Base-by-base conservation (phyloP, 2,329 filamentous ascomycete genomes). In the Cordyceps cateniannulata region DNA sequence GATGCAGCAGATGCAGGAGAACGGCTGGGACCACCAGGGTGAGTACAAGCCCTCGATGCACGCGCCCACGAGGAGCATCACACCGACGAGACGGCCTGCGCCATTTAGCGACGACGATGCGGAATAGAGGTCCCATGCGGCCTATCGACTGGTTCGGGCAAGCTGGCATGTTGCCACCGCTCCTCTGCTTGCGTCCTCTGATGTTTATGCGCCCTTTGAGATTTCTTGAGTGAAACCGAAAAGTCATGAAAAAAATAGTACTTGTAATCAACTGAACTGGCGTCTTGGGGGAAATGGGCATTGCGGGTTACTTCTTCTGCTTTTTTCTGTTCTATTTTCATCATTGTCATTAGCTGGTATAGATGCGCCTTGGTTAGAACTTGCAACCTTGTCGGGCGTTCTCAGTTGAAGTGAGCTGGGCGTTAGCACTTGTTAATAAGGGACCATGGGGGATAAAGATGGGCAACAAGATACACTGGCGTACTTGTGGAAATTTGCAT, bases 41-140 rank as follows among this genome's bases (percentile, higher is more conserved):
- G 65, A 67, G n/a, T 71, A 68, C 55, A 72, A 70, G 64, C 65
- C 71, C 38, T 66, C 69, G 55, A 64, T 69, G 48, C 67, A 69
- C 40, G 64, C 65, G 20, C 70, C 71, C 49, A 69, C 72, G 53
- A 71, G 72, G 61, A 78, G 69, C 64, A 65, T 73, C 40, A 75
- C 76, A 10, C 73, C 76, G 3, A 71, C 73, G 2, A 73, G 74
- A 53, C 75, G 76, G 63, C 70, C 73, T 47, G 75, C 70, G 16
- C 72, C 72, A 14, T 70, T 75, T 40, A 69, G 66, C 60, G 76
- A 75, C 62, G 70, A 72, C 63, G 63, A 66, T 59, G 63, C 64
- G 64, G 65, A 69, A 63, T 70, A 71, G 64, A 60, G 22, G 42
- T 27, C 25, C 49, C 35, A 24, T 7, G 22, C 49, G 38, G 18